Conservation (phyloP, 2,329 filamentous ascomycete species). For the Nemania diffusa region DNA sequence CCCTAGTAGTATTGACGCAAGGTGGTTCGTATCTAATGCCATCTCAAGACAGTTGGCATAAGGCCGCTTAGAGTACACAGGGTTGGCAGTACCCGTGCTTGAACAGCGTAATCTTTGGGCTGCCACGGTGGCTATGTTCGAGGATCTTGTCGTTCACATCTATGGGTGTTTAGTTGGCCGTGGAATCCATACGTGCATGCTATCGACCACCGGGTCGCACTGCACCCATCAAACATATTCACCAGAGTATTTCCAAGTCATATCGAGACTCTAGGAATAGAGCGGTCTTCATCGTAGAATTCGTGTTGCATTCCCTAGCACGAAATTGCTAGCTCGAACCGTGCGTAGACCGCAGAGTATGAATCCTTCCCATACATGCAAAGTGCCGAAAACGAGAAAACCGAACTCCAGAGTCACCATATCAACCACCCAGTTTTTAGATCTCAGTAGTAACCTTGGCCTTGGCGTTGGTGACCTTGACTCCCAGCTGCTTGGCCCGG, state of each 20-base stretch:
- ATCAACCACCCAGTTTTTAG: constrained; percentile 57
- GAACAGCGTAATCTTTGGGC: constrained; percentile 1
- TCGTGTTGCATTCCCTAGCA: constrained; percentile 50
- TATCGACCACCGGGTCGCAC: constrained; percentile 19
- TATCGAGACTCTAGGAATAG: constrained; percentile 21
- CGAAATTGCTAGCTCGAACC: constrained; percentile 51
- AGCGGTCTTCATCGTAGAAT: constrained; percentile 48
- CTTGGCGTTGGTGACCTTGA: constrained; percentile 99
- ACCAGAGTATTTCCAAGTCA: constrained; percentile 32
- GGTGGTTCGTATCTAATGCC: constrained; percentile 13
- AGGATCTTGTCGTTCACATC: constrained; percentile 22
- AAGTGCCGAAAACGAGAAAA: constrained; percentile 51
- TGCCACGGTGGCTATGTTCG: constrained; percentile 18
- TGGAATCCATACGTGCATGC: constrained; percentile 19
- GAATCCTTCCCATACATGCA: constrained; percentile 52
- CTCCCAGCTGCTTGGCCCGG: constrained; percentile 96
- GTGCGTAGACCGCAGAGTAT: constrained; percentile 51
- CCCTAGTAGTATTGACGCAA: constrained; percentile 5
- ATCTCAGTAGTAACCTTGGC: constrained; percentile 97
- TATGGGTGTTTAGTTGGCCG: constrained; percentile 21
- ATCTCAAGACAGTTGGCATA: constrained; percentile 19
- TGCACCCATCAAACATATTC: constrained; percentile 33
- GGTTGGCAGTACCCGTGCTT: constrained; percentile 9
- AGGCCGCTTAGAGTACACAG: constrained; percentile 12
- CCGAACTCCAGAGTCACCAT: constrained; percentile 48